Percentiles rank a stretch among this genome's conserved stretches.
Evolutionary conservation across 192 early-diverging fungal species (phyloP).

Genomic region (Pilaira anomala): DNA sequence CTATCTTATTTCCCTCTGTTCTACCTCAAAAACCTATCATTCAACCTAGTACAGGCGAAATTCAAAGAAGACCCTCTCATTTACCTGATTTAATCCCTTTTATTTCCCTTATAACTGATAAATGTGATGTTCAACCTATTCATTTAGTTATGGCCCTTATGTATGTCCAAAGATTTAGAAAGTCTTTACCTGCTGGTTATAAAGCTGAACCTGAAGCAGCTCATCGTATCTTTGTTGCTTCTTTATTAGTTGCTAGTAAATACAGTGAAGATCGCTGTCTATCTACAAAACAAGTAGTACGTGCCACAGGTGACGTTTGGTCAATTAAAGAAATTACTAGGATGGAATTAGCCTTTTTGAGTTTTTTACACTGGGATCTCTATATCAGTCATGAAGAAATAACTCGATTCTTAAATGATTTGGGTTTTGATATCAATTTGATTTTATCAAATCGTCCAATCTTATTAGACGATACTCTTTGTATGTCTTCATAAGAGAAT

Average conservation of each 20-base stretch:
- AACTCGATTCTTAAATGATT: constrained; percentile 21
- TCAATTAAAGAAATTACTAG: constrained; percentile 39
- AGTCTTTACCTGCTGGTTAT: constrained; percentile 34
- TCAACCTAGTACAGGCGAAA: background rate
- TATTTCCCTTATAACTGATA: constrained; percentile 37
- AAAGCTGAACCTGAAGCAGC: constrained; percentile 37
- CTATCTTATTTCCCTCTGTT: constrained; percentile 31
- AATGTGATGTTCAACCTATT: constrained; percentile 30
- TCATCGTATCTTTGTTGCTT: constrained; percentile 40
- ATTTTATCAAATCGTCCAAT: constrained; percentile 9
- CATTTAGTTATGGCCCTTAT: constrained; percentile 38
- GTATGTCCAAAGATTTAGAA: constrained; percentile 38
- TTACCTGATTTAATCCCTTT: constrained; percentile 37
- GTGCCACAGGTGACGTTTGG: constrained; percentile 40
- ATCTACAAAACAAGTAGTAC: constrained; percentile 34
- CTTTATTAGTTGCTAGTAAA: constrained; percentile 39
- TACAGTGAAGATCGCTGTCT: constrained; percentile 35
- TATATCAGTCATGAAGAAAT: constrained; percentile 30
- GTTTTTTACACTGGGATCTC: constrained; percentile 37
- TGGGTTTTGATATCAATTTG: constrained; percentile 23
- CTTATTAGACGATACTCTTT: constrained; percentile 12
- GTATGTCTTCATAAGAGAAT: too few relatives aligned
- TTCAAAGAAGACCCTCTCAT: constrained; percentile 19
- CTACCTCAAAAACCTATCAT: background rate
- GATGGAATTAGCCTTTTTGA: constrained; percentile 37